Evolutionary conservation across 2,329 filamentous ascomycete species (phyloP).

Genomic region (Xenoacremonium recifei): DNA sequence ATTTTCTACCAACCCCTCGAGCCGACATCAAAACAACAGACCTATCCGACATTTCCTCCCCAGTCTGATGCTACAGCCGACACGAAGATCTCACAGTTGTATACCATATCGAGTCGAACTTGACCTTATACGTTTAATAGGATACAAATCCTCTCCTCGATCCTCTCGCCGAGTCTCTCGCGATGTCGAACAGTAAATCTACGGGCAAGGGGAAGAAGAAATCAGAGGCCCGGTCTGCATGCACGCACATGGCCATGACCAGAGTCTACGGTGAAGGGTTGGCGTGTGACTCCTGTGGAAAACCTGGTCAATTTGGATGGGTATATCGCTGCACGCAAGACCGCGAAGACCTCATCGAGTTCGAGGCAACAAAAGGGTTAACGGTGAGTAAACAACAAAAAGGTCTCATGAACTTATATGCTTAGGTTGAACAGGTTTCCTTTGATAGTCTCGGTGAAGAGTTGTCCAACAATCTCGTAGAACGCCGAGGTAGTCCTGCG

Average conservation of each 20-base stretch:
- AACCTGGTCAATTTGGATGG: constrained; percentile 62
- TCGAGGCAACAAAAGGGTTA: constrained; percentile 23
- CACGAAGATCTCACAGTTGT: too few relatives aligned
- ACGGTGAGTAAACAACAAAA: constrained; percentile 1
- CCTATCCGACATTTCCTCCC: too few relatives aligned
- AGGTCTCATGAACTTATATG: too few relatives aligned
- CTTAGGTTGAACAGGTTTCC: constrained; percentile 16
- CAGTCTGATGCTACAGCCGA: too few relatives aligned
- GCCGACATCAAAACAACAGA: too few relatives aligned
- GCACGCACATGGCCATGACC: constrained; percentile 68
- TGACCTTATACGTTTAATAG: too few relatives aligned
- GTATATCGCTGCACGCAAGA: constrained; percentile 74
- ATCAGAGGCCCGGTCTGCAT: constrained; percentile 43
- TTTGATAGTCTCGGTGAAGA: constrained; percentile 36
- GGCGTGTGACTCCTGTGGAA: constrained; percentile 58
- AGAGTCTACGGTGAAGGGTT: constrained; percentile 56
- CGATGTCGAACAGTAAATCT: too few relatives aligned
- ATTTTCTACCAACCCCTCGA: too few relatives aligned
- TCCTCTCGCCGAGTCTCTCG: too few relatives aligned
- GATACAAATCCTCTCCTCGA: too few relatives aligned
- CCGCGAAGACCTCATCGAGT: constrained; percentile 40
- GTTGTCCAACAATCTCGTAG: constrained; percentile 31
- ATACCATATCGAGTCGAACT: too few relatives aligned
- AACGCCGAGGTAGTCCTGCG: constrained; percentile 39
- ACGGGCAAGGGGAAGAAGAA: too few relatives aligned